Evolutionary conservation across 78 protist species (phyloP), one percentile per base, ranked within the genome.

Genomic region (Mastigamoeba balamuthi): DNA sequence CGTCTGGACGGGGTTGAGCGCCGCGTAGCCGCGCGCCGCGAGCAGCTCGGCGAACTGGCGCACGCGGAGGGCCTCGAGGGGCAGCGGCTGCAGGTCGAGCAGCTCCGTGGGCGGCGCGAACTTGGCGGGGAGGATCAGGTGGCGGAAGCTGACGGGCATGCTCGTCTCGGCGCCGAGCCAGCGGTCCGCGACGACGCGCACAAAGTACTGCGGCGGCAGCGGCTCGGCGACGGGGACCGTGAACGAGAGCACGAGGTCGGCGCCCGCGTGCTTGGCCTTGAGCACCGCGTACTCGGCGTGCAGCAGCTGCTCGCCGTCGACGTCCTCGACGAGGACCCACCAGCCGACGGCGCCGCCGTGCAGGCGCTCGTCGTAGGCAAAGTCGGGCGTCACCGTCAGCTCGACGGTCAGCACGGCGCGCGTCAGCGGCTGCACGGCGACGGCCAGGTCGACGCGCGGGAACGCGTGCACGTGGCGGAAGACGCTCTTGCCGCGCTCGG

Each of bases 181-280:
- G 27, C 96, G 88, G 44, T 93, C 97, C 25, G 87, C 30, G 25
- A 78, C 40, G 0, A 78, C 85, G 67, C 80, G 85, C 4, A 97
- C 76, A 72, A 91, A 98, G 91, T 96, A 98, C 75, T 97, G 98
- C 30, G 99, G 98, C 40, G 99, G 97, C 66, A 94, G 27, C 3
- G 99, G 99, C 5, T 95, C 95, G 69, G 38, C 36, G 8, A 98
- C 66, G 6, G 95, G 98, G 39, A 98, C 96, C 1, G 89, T 88
- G 89, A 96, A 92, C 29, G 70, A 40, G 29, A 94, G 40, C 0
- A 58, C 1, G 78, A 92, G 97, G 36, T 73, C 90, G 25, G 85
- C 94, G 28, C 71, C 79, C 17, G 91, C 77, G 85, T 72, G 86
- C 7, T 66, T 40, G 27, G 44, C 48, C 69, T 84, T 88, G 72